Base-by-base conservation (phyloP, 2,329 filamentous ascomycete species). In the Aspergillus proliferans region DNA sequence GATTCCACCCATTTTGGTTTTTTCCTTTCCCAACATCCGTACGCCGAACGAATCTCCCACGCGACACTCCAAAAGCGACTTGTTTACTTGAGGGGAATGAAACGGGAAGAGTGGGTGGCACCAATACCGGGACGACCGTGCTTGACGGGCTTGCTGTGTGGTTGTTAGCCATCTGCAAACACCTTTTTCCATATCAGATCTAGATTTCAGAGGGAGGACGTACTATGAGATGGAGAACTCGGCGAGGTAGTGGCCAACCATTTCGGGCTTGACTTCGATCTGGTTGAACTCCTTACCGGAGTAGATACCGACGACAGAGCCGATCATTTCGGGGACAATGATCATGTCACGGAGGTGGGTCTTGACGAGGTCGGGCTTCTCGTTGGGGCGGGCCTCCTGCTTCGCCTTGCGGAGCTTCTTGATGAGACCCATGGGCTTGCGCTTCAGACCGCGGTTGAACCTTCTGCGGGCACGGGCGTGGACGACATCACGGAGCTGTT, bases 281-380 rank as follows among this genome's bases (percentile, higher is more conserved):
- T 96, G 92, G 87, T 98, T 98, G 88, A 98, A 98, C 80, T 97
- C 91, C 87, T 98, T 98, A 74, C 93, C 93, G 64, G 89, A 95
- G 88, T 98, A 98, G 83, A 98, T 93, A 75, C 91, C 93, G 70
- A 98, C 87, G 70, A 98, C 92, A 77, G 83, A 88, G 70, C 93
- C 93, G 74, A 98, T 98, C 93, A 98, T 97, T 84, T 98, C 93
- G 69, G 93, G 93, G 67, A 98, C 93, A 73, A 98, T 86, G 76
- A 98, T 96, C 93, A 98, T 98, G 83, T 98, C 87, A 78, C 92
- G 91, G 71, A 98, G 87, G 77, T 98, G 92, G 58, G 92, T 98
- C 87, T 96, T 96, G 83, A 97, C 92, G 71, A 93, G 83, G 73
- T 95, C 91, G 74, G 92, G 92, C 88, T 97, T 96, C 90, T 97